A percentile compares a stretch with the other conserved stretches of the same genome.
phyloP scores from a whole-genome alignment of 176 grass and related monocot species.

The Pontederia paniculata region DNA sequence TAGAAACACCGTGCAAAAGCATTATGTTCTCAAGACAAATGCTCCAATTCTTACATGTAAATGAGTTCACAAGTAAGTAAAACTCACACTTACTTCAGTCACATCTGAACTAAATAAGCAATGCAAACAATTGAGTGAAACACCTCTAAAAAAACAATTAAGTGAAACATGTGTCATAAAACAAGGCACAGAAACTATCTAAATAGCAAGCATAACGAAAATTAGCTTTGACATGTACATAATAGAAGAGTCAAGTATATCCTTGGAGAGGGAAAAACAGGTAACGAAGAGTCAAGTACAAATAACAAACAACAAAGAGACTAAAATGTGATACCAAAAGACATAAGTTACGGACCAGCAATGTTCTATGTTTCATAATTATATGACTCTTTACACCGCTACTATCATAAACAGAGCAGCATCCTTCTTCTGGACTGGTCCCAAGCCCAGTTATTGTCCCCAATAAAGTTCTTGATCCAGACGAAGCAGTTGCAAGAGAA shows the following conservation, averaged over 20 bases:
- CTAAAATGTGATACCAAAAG: conserved; percentile 6
- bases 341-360: conserved; percentile 49
- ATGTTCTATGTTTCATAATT: conserved; percentile 77
- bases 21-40: too few species aligned
- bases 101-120: too few species aligned
- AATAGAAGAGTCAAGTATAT: neutral
- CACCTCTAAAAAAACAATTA: too few species aligned
- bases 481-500: conserved; percentile 19
- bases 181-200: too few species aligned
- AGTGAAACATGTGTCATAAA: too few species aligned
- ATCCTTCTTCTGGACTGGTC: conserved; percentile 72
- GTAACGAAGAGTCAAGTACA: neutral
- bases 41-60: too few species aligned
- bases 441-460: conserved; percentile 76
- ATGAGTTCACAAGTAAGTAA: too few species aligned
- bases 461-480: conserved; percentile 27
- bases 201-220: neutral
- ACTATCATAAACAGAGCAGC: conserved; percentile 58
- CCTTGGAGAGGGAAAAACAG: neutral
- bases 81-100: too few species aligned
- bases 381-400: conserved; percentile 53
- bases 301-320: neutral
- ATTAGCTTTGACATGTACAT: neutral
- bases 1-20: too few species aligned
- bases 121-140: too few species aligned